These are phyloP conservation scores for Arctium minus DNA, from an alignment of 129 eudicot genomes.

Conservation along the genomic window DNA sequence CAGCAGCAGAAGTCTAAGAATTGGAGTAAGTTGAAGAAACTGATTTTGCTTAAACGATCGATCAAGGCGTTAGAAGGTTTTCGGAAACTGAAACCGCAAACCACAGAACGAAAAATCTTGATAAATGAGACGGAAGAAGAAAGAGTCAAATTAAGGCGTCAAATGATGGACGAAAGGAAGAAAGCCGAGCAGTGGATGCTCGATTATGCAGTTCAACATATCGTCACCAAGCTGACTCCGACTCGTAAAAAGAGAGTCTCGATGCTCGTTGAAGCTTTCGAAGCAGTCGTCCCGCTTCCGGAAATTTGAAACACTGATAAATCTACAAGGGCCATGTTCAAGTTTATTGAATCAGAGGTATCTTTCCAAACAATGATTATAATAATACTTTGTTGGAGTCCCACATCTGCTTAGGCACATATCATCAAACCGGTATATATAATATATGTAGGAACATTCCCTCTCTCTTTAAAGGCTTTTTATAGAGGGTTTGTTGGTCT, in stretches of 20 bases:
- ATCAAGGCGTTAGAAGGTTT: conserved; percentile 68
- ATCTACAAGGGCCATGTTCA: neutral
- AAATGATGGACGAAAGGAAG: conserved; percentile 67
- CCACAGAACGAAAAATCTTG: conserved; percentile 12
- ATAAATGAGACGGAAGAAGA: conserved; percentile 35
- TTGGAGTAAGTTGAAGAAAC: conserved; percentile 70
- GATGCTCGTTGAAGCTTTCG: conserved; percentile 97
- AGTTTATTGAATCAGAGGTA: conserved; percentile 17
- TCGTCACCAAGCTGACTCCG: conserved; percentile 76
- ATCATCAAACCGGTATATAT: neutral
- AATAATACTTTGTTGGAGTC: neutral
- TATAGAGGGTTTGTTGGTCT: neutral
- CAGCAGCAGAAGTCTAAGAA: conserved; percentile 45
- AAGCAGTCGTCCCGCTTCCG: conserved; percentile 84
- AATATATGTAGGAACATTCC: neutral
- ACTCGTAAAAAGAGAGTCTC: conserved; percentile 81
- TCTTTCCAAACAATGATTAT: neutral
- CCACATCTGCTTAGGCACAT: neutral
- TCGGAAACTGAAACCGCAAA: conserved; percentile 34
- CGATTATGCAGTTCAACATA: conserved; percentile 88
- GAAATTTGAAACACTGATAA: conserved; percentile 26
- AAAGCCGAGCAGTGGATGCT: conserved; percentile 97
- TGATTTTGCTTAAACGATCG: conserved; percentile 62
- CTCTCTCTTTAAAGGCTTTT: too few species aligned
- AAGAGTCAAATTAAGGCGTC: conserved; percentile 50